Evolutionary conservation across 257 asterid species (phyloP), one percentile per base, ranked within the genome.

Genomic region (Catharanthus roseus): DNA sequence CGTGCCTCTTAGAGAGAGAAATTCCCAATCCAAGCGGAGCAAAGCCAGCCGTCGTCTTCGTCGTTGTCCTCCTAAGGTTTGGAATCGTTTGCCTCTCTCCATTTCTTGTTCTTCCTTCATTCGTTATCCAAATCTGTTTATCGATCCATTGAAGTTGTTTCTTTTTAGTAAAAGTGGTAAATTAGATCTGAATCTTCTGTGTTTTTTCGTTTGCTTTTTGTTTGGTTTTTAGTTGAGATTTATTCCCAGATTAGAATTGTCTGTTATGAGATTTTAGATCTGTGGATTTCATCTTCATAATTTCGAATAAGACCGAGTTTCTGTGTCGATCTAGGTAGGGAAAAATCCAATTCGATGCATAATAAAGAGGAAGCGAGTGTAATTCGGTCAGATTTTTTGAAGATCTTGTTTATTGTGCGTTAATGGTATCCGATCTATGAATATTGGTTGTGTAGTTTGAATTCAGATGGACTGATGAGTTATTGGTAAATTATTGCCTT

Each of bases 341-440:
- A 18, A 34, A 36, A 33, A 2, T 62, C 36, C 6, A 18, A 8
- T 21, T 62, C 7, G 24, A 10, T 62, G 4, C 2, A 18, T 33
- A 15, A 8, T 33, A 62, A 31, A 61, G 45, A 62, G 16, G 8
- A 19, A 4, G 2, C 0, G 7, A 10, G 5, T 0, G 47, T 62
- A 33, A 19, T 62, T 62, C 0, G 10, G 19, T n/a, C 7, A 21
- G 51, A 61, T 62, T 72, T 31, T n/a, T 51, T 6, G 39, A n/a
- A 16, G 74, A 65, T 65, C 74, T 49, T 57, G 28, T 34, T 39
- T 42, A 21, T 4, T 3, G 21, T 19, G 21, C 23, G 21, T 34
- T 68, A 55, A 24, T 71, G 24, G 23, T 42, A 23, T 62, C 49
- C 73, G 77, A 77, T 77, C 80, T 77, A 70, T 67, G 47, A 39